Evolutionary conservation across 352 stramenopile genomes (phyloP), one percentile per base, ranked within the genome.

Genomic region (Phytophthora crassamura): DNA sequence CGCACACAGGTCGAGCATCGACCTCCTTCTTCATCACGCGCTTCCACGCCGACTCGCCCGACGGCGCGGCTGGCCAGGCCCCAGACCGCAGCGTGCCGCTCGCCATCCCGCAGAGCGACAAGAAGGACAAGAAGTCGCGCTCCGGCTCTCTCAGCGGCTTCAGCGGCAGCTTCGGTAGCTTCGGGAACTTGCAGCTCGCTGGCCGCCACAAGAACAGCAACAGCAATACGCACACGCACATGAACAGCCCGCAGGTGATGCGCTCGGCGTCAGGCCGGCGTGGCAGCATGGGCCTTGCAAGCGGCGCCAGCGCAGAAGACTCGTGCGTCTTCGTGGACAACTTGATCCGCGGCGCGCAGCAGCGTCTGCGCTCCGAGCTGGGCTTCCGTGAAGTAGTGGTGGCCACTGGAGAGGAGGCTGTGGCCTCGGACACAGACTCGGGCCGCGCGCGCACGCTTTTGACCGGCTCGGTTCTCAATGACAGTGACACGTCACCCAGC

Each of bases 351-450:
- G 61, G 62, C 32, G 81, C 91, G 18, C 84, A 93, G 64, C 38
- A 52, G 28, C 79, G 82, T 28, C 72, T 93, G 45, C 77, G 75
- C 34, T 67, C 74, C 7, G 82, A 93, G 48, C 64, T 93, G 22
- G 75, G 77, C 51, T 93, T 93, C 64, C 67, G 71, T 7, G 82
- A 93, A 52, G 71, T 93, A 53, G 51, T 89, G 1, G 72, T 93
- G 9, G 71, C 82, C n/a, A 84, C 84, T 7, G 72, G 78, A 15
- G 75, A 88, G 41, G 80, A 84, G 34, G 63, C 54, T 14, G 41
- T 61, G 10, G 32, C 39, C 12, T 38, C 38, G 6, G 49, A 67
- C 25, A 64, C 67, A 16, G 71, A 82, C 42, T 69, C 62, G 16
- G 64, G 76, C 18, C 64, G 71, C 14, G 46, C 60, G n/a, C 62